Base-by-base conservation (phyloP, 2,329 filamentous ascomycete genomes). In the Colletotrichum coccodes region DNA sequence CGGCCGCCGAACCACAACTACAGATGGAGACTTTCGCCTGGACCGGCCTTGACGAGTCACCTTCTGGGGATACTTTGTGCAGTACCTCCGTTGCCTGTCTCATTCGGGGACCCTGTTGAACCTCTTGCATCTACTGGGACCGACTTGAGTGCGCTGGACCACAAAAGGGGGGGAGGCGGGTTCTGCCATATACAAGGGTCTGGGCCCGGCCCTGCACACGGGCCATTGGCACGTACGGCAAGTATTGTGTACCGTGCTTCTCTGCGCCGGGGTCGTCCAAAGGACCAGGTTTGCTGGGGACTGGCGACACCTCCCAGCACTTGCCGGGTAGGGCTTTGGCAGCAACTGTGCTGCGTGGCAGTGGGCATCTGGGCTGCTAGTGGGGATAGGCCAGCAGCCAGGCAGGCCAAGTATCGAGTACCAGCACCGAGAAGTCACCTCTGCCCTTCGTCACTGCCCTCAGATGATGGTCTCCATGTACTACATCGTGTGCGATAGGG, bases 311-410 rank as follows among this genome's bases (percentile, higher is more conserved):
- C 40, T 6, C n/a, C 50, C 12, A 53, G 49, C 34, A 44, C 47
- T 57, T 18, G 36, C 30, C 34, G 38, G 58, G 23, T 4, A 4
- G 9, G 18, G 28, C 46, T 18, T 44, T 62, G 49, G 40, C 28
- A 36, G 32, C 38, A 38, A 26, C 40, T 26, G 30, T 68, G 23
- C 53, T 57, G 44, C 34, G 40, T 60, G 63, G 49, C 40, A 66
- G 47, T 61, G 47, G 49, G 63, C 30, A 40, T 36, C 32, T 38
- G 59, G 52, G n/a, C 50, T 36, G 23, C 8, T 52, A 30, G 28
- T 21, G 34, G 64, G 64, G n/a, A n/a, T n/a, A 68, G 64, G 60
- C 64, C 52, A 64, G 52, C 60, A 36, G 59, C 50, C 18, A 21
- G 49, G 21, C 34, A 36, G 16, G 2, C 21, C 8, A 64, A 23